Evolutionary conservation across 2,329 filamentous ascomycete species (phyloP).

Genomic region (Colletotrichum gloeosporioides): DNA sequence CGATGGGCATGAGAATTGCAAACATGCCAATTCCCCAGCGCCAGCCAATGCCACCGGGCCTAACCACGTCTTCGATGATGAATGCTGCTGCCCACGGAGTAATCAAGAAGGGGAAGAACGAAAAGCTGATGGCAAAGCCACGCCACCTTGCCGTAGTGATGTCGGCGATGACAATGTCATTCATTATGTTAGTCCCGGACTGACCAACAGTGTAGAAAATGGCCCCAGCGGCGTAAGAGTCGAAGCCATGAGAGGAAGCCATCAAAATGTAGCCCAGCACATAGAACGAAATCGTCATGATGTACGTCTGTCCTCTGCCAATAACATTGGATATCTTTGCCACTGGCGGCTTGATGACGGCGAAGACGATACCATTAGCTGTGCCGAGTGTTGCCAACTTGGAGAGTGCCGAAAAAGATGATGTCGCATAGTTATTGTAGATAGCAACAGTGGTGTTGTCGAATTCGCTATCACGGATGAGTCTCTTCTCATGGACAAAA

Average conservation of each 20-base stretch:
- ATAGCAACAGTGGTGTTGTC: conserved; percentile 5
- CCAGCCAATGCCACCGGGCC: conserved; percentile 25
- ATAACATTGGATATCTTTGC: conserved; percentile 10
- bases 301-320: conserved; percentile 8
- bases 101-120: conserved; percentile 37
- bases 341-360: neutral
- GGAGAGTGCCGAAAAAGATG: conserved; percentile 2
- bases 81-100: conserved; percentile 35
- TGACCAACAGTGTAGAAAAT: conserved; percentile 2
- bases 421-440: conserved; percentile 10
- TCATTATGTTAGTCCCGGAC: conserved; percentile 9
- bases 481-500: neutral
- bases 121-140: conserved; percentile 32
- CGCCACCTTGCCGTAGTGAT: conserved; percentile 11
- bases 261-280: conserved; percentile 4
- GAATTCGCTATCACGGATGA: neutral
- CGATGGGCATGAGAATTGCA: conserved; percentile 60
- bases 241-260: neutral
- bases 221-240: conserved; percentile 1
- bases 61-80: conserved; percentile 27
- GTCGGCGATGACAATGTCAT: conserved; percentile 13
- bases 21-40: conserved; percentile 57
- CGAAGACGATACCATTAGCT: neutral
- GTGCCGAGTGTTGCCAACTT: conserved; percentile 2
- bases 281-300: conserved; percentile 2